Percentiles rank a stretch among this genome's conserved stretches.
Conservation (phyloP, 208 protist species). For the Plasmodiophora brassicae region DNA sequence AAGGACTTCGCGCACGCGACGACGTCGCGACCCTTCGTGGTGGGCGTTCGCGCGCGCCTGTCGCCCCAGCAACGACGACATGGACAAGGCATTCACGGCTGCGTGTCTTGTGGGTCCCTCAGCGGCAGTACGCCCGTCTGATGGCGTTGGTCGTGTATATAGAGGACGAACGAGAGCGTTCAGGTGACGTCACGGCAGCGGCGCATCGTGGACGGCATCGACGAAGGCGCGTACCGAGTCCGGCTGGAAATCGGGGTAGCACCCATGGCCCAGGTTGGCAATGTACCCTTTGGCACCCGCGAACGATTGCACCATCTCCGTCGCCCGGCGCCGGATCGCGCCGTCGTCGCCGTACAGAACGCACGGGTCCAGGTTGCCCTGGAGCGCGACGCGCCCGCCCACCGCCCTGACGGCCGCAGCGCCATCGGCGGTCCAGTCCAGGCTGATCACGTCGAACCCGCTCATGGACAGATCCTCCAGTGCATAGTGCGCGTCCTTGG, state of each 20-base stretch:
- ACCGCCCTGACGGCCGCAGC: constrained; percentile 39
- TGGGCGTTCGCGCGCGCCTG: too few relatives aligned
- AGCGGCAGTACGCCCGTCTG: too few relatives aligned
- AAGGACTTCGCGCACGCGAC: too few relatives aligned
- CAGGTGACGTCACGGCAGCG: too few relatives aligned
- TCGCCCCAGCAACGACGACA: too few relatives aligned
- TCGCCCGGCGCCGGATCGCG: not conserved
- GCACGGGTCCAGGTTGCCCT: constrained; percentile 67
- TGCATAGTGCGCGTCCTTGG: constrained; percentile 64
- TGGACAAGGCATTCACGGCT: too few relatives aligned
- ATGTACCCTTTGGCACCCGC: constrained; percentile 61
- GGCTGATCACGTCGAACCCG: constrained; percentile 65
- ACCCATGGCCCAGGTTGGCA: constrained; percentile 77
- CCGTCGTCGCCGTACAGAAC: constrained; percentile 53
- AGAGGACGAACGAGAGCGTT: too few relatives aligned
- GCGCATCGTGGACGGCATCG: constrained; percentile 65
- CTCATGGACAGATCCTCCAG: constrained; percentile 53
- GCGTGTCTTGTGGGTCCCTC: too few relatives aligned
- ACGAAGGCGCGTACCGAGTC: constrained; percentile 62
- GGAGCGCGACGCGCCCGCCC: constrained; percentile 48
- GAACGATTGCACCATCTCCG: constrained; percentile 59
- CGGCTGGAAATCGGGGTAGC: constrained; percentile 64
- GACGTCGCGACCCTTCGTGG: too few relatives aligned
- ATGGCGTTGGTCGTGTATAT: too few relatives aligned
- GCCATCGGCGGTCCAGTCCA: constrained; percentile 71